Conservation (phyloP, 495 filamentous ascomycete genomes). For the Neurospora discreta region DNA sequence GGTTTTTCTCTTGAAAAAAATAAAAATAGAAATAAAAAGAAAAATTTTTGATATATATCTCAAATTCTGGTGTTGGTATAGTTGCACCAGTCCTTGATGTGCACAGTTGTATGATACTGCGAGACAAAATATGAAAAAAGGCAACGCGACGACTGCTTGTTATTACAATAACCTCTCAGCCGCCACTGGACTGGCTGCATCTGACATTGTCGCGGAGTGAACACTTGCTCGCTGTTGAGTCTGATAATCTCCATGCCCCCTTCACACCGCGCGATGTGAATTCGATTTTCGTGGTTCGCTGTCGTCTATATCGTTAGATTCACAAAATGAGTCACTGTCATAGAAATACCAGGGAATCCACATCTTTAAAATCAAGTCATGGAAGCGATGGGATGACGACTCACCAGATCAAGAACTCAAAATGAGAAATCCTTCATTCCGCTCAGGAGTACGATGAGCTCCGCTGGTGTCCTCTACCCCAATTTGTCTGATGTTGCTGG, state of each 20-base stretch:
- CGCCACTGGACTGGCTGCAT: not conserved
- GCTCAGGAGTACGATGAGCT: not conserved
- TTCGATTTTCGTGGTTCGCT: not conserved
- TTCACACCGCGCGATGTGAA: not conserved
- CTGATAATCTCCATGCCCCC: not conserved
- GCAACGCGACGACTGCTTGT: not conserved
- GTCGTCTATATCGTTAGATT: not conserved
- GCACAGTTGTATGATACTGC: not conserved
- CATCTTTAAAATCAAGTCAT: not conserved
- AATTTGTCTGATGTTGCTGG: not conserved
- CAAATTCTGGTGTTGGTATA: too few species aligned
- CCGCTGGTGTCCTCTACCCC: not conserved
- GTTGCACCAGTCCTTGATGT: not conserved
- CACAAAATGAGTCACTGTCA: not conserved
- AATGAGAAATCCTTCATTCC: not conserved
- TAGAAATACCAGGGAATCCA: not conserved
- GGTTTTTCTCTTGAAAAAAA: too few species aligned
- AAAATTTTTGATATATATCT: too few species aligned
- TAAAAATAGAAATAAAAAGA: too few species aligned
- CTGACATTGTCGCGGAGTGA: not conserved
- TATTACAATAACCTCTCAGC: not conserved
- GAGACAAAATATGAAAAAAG: not conserved
- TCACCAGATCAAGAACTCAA: not conserved
- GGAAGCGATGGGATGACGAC: not conserved
- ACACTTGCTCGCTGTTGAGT: not conserved